Evolutionary conservation across 73 alveolate genomes (phyloP).

Genomic region (Urostyla sp.): DNA sequence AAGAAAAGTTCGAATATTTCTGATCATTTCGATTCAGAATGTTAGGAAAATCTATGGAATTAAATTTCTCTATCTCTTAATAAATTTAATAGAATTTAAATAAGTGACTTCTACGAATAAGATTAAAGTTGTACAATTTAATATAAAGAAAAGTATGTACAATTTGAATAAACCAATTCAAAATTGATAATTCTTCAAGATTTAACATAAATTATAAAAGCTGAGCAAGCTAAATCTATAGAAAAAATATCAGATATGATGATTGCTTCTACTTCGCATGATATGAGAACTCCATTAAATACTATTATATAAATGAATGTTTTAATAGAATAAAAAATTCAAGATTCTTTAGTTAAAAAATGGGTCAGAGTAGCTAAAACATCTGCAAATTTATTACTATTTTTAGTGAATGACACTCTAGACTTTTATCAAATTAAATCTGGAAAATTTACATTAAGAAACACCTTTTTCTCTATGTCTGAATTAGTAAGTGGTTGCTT

Average conservation of each 20-base stretch:
- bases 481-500: not conserved
- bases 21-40: too few relatives aligned
- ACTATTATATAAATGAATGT: constrained; percentile 47
- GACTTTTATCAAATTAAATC: constrained; percentile 63
- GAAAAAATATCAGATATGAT: constrained; percentile 38
- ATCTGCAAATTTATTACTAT: constrained; percentile 44
- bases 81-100: constrained; percentile 10
- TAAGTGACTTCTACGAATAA: not conserved
- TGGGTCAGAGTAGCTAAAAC: constrained; percentile 32
- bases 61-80: not conserved
- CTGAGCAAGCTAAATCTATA: constrained; percentile 31
- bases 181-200: constrained; percentile 23
- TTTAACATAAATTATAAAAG: constrained; percentile 20
- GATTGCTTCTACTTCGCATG: constrained; percentile 71
- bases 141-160: constrained; percentile 21
- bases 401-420: constrained; percentile 65
- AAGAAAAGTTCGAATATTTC: too few relatives aligned
- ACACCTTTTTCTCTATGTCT: not conserved
- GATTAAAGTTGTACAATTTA: constrained; percentile 17
- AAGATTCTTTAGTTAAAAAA: not conserved
- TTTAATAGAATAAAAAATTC: constrained; percentile 1
- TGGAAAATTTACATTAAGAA: constrained; percentile 58
- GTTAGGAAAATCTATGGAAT: not conserved
- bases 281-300: constrained; percentile 67
- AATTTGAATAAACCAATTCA: constrained; percentile 3